A percentile compares a stretch with the other conserved stretches of the same genome.
Conservation (phyloP, 345 rosid species). For the Eucalyptus sideroxylon region DNA sequence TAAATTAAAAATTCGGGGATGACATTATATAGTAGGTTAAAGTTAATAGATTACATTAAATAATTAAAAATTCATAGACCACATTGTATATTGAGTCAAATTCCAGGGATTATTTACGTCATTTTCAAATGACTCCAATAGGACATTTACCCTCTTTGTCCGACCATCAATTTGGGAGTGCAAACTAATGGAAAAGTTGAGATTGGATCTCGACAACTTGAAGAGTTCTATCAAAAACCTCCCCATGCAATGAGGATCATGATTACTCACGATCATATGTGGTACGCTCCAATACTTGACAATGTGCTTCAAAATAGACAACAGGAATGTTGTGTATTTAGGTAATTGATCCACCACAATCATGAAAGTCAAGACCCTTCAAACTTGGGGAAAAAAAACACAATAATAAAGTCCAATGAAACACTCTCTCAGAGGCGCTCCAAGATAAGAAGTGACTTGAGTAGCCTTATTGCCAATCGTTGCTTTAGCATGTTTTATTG, state of each 20-base stretch:
- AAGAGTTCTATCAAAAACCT: background rate
- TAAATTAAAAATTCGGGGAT: too few relatives aligned
- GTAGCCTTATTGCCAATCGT: background rate
- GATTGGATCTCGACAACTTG: background rate
- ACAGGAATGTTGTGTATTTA: background rate
- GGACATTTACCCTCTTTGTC: background rate
- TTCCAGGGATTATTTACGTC: too few relatives aligned
- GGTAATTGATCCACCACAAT: background rate
- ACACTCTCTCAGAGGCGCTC: background rate
- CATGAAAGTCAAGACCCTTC: background rate
- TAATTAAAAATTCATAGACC: too few relatives aligned
- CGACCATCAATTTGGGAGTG: background rate
- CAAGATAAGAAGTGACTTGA: background rate
- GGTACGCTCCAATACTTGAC: background rate
- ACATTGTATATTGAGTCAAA: too few relatives aligned
- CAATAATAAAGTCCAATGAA: too few relatives aligned
- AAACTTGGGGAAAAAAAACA: background rate
- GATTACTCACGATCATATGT: background rate
- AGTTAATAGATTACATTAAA: too few relatives aligned
- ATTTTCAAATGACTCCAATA: too few relatives aligned
- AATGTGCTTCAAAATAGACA: background rate
- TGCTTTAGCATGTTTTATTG: background rate
- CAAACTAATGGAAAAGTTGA: background rate
- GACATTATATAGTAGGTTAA: too few relatives aligned
- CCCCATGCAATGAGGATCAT: background rate